Evolutionary conservation across 345 rosid genomes (phyloP).

Genomic region (Populus alba): DNA sequence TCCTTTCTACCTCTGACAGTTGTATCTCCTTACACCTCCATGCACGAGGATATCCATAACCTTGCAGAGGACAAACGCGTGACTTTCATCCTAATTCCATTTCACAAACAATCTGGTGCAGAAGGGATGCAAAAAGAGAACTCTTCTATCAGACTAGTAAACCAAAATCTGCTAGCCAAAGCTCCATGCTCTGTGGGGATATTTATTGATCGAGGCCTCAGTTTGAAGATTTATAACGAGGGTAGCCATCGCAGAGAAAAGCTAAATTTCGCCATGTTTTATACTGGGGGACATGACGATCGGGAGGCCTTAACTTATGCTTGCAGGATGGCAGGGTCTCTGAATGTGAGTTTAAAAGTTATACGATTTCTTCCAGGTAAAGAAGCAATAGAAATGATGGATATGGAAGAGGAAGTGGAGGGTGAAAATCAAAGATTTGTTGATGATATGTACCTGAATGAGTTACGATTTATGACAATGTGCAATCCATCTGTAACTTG

Average conservation of each 20-base stretch:
- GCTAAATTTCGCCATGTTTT: constrained; percentile 23
- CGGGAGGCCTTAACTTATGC: constrained; percentile 33
- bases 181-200: constrained; percentile 36
- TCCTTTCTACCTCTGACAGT: constrained; percentile 26
- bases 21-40: constrained; percentile 31
- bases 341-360: constrained; percentile 9
- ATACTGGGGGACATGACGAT: constrained; percentile 29
- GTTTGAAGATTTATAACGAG: not conserved
- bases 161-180: constrained; percentile 10
- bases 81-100: constrained; percentile 28
- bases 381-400: not conserved
- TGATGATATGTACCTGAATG: constrained; percentile 34
- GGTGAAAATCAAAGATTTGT: constrained; percentile 21
- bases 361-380: constrained; percentile 21
- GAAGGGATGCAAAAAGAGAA: constrained; percentile 15
- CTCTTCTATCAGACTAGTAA: constrained; percentile 3
- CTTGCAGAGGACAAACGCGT: constrained; percentile 30
- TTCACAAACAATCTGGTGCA: constrained; percentile 14
- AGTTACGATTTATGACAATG: constrained; percentile 37
- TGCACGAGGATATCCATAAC: constrained; percentile 33
- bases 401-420: not conserved
- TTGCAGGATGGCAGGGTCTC: constrained; percentile 20
- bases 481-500: constrained; percentile 24
- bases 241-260: not conserved
- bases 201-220: constrained; percentile 31